These are phyloP conservation scores for Juncus inflexus DNA, from an alignment of 176 grass and related monocot species.

Conservation along the genomic window DNA sequence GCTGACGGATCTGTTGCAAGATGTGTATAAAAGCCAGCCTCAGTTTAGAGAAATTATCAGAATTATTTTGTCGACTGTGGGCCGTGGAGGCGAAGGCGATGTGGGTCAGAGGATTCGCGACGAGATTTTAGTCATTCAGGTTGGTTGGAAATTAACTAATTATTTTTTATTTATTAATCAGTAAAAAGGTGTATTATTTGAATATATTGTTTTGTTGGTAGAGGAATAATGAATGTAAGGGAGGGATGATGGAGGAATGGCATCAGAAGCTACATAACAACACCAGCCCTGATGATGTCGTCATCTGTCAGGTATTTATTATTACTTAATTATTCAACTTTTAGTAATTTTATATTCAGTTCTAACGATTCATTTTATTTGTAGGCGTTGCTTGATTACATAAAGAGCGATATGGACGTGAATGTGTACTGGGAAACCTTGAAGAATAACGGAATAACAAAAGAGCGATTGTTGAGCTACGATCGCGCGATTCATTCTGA, in stretches of 20 bases:
- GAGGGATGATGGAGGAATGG: constrained; percentile 99
- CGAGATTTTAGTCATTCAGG: constrained; percentile 99
- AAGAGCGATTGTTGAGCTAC: constrained; percentile 84
- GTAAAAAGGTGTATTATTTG: not conserved
- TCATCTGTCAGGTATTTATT: constrained; percentile 90
- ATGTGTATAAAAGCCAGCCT: constrained; percentile 73
- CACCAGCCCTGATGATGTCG: constrained; percentile 96
- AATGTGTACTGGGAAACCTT: constrained; percentile 90
- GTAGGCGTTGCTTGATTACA: constrained; percentile 89
- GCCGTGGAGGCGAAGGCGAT: constrained; percentile 98
- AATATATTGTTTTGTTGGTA: constrained; percentile 30
- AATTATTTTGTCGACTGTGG: constrained; percentile 87
- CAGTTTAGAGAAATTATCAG: constrained; percentile 79
- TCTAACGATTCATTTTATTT: constrained; percentile 34
- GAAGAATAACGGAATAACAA: constrained; percentile 89
- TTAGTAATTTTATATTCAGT: constrained; percentile 24
- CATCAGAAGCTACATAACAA: constrained; percentile 99
- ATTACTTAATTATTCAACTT: not conserved
- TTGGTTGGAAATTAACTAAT: constrained; percentile 22
- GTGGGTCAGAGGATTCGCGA: constrained; percentile 98
- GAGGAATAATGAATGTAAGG: constrained; percentile 96
- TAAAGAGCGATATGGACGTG: constrained; percentile 76
- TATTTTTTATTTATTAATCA: constrained; percentile 19
- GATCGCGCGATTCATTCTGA: constrained; percentile 96
- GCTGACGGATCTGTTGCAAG: constrained; percentile 72